Percentiles rank a stretch among this genome's conserved stretches.
Conservation (phyloP, 768 basidiomycete genomes). For the Rhodosporidiobolus odoratus region DNA sequence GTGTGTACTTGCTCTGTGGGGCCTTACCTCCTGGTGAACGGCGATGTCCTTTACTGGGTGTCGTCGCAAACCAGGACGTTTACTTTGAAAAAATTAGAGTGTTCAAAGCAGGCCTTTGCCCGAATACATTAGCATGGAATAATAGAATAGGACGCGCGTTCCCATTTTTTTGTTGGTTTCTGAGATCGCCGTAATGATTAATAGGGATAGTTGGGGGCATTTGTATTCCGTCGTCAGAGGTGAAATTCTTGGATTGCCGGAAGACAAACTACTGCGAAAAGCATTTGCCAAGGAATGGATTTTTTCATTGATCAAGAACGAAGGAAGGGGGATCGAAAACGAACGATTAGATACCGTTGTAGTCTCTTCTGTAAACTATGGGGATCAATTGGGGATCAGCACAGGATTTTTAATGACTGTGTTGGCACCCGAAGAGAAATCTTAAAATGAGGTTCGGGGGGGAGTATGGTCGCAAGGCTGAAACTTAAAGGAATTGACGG, state of each 20-base stretch:
- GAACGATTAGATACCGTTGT: conserved; percentile 78
- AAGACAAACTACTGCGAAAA: conserved; percentile 77
- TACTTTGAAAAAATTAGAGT: conserved; percentile 80
- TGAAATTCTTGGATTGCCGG: conserved; percentile 78
- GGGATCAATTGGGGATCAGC: conserved; percentile 71
- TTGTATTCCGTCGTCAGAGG: conserved; percentile 75
- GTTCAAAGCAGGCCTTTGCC: conserved; percentile 73
- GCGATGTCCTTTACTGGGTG: too few species aligned
- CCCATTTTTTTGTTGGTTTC: conserved; percentile 79
- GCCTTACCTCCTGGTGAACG: too few species aligned
- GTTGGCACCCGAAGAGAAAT: conserved; percentile 78
- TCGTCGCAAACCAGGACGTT: too few species aligned
- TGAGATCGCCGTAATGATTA: conserved; percentile 74
- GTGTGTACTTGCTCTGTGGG: too few species aligned
- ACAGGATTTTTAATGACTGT: conserved; percentile 65
- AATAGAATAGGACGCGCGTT: conserved; percentile 74
- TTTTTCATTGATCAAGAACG: conserved; percentile 80
- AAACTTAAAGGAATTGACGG: conserved; percentile 80
- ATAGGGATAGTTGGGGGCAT: conserved; percentile 78
- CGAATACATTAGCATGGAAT: conserved; percentile 78
- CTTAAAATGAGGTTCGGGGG: conserved; percentile 77
- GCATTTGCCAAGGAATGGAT: conserved; percentile 80
- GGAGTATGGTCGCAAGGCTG: conserved; percentile 69
- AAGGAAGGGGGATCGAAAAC: conserved; percentile 80
- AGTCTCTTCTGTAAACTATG: conserved; percentile 81